phyloP scores from a whole-genome alignment of 2,329 filamentous ascomycete species.

The Leptographium wingfieldii region DNA sequence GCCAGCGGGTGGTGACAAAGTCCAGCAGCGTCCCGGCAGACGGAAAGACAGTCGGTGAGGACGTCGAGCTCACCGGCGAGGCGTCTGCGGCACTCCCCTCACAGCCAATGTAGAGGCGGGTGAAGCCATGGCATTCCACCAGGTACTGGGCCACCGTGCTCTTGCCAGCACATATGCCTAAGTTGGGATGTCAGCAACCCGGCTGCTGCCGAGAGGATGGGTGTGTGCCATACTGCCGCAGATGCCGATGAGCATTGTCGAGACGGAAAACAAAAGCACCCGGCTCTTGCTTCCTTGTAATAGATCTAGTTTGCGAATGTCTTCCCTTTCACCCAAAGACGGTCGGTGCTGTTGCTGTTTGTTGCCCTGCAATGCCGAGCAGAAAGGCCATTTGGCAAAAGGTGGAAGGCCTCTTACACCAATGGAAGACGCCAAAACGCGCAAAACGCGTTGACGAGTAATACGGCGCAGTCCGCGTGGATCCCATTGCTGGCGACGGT shows the following conservation, averaged over 20 bases:
- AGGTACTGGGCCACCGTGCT: constrained; percentile 81
- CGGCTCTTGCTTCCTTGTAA: background rate
- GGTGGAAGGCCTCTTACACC: background rate
- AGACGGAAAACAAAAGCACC: background rate
- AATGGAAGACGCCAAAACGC: background rate
- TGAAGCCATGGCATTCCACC: constrained; percentile 71
- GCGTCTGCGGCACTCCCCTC: background rate
- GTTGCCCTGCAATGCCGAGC: background rate
- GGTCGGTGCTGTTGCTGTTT: background rate
- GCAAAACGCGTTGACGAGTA: background rate
- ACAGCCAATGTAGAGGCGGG: constrained; percentile 48
- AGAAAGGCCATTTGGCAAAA: background rate
- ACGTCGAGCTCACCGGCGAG: background rate
- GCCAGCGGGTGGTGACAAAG: constrained; percentile 78
- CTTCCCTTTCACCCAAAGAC: background rate
- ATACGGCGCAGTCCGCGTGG: background rate
- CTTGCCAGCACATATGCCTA: constrained; percentile 90
- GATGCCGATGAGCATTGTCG: constrained; percentile 60
- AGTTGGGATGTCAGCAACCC: background rate
- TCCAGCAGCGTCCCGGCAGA: constrained; percentile 56
- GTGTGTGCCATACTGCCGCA: constrained; percentile 47
- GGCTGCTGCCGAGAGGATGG: background rate
- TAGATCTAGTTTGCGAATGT: background rate
- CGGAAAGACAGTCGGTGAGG: constrained; percentile 31
- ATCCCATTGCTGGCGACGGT: background rate